A percentile compares a stretch with the other conserved stretches of the same genome.
These are phyloP conservation scores for Ceratobasidium sp. DNA, from an alignment of 1,284 basidiomycete genomes.

Conservation along the genomic window DNA sequence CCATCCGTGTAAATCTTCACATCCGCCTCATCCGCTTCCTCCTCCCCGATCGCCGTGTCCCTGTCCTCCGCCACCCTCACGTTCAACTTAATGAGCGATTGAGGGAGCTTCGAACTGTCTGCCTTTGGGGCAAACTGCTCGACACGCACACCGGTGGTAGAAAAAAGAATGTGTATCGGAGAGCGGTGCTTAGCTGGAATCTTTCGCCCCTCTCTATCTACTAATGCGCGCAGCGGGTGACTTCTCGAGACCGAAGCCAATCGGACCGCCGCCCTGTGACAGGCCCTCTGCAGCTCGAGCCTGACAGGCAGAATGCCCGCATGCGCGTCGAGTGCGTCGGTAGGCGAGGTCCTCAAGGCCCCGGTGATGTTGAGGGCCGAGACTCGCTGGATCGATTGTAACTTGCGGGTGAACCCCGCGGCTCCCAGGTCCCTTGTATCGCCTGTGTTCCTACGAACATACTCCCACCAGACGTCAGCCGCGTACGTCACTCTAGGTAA, in stretches of 20 bases:
- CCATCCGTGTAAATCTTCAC: constrained; percentile 28
- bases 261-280: constrained; percentile 10
- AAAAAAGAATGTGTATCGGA: neutral
- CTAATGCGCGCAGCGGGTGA: constrained; percentile 9
- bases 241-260: neutral
- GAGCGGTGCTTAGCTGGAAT: constrained; percentile 2
- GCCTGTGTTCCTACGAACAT: neutral
- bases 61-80: neutral
- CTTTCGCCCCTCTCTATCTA: neutral
- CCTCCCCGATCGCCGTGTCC: neutral
- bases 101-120: neutral
- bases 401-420: neutral
- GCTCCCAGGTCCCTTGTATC: constrained; percentile 7
- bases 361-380: constrained; percentile 32
- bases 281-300: constrained; percentile 8
- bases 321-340: constrained; percentile 18
- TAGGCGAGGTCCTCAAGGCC: constrained; percentile 15
- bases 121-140: neutral
- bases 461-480: constrained; percentile 39
- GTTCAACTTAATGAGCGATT: neutral
- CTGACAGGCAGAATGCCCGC: constrained; percentile 18
- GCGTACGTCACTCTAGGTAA: constrained; percentile 24
- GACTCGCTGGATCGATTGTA: constrained; percentile 17
- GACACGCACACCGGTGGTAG: neutral
- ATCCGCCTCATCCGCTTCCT: neutral